Conservation (phyloP, 257 asterid genomes). For the Lavandula angustifolia region DNA sequence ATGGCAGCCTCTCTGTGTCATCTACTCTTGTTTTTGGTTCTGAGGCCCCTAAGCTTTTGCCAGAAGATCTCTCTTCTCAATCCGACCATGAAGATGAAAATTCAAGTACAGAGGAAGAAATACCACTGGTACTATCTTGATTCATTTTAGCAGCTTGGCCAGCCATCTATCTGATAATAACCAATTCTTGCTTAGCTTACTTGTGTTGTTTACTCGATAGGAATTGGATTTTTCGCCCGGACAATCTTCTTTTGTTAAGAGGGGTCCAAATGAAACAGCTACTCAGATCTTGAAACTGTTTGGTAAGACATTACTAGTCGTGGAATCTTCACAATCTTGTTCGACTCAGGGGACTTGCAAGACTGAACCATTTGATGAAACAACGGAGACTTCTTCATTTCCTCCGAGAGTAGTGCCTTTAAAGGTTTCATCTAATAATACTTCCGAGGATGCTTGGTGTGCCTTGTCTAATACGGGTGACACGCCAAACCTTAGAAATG, state of each 20-base stretch:
- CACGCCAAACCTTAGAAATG: neutral
- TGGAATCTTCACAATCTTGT: constrained; percentile 40
- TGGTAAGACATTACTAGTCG: constrained; percentile 68
- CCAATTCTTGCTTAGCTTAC: constrained; percentile 21
- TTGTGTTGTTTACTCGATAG: constrained; percentile 39
- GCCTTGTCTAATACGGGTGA: constrained; percentile 26
- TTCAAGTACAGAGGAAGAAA: constrained; percentile 48
- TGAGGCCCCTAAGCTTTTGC: constrained; percentile 35
- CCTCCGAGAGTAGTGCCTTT: constrained; percentile 41
- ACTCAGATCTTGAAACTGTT: constrained; percentile 69
- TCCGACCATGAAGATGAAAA: constrained; percentile 41
- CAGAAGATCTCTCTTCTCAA: constrained; percentile 41
- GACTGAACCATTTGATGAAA: constrained; percentile 30
- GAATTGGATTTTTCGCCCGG: constrained; percentile 47
- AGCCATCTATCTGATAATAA: neutral
- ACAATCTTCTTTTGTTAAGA: constrained; percentile 37
- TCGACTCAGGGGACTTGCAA: constrained; percentile 34
- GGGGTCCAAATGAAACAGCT: constrained; percentile 48
- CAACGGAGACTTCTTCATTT: constrained; percentile 29
- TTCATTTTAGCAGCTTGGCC: constrained; percentile 6
- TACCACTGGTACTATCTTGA: constrained; percentile 45
- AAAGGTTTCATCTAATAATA: constrained; percentile 25
- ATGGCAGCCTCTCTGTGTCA: constrained; percentile 51
- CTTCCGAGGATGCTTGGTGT: constrained; percentile 30
- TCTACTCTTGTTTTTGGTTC: constrained; percentile 34